Evolutionary conservation across 176 grass and related monocot genomes (phyloP).

Genomic region (Olyra latifolia): DNA sequence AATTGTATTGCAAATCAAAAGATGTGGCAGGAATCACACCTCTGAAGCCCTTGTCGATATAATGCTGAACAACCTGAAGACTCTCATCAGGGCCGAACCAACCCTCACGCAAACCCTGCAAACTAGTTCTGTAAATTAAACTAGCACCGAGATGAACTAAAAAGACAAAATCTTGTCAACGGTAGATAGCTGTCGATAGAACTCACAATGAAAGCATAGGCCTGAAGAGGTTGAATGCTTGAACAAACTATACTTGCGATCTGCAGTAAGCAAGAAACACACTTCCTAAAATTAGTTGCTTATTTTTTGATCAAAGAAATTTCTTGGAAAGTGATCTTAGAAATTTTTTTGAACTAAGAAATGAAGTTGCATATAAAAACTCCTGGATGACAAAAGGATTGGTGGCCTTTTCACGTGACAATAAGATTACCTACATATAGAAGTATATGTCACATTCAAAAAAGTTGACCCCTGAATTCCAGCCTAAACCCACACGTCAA

Average conservation of each 20-base stretch:
- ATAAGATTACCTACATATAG: neutral
- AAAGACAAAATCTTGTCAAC: neutral
- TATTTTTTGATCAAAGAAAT: too few relatives aligned
- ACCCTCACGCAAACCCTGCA: constrained; percentile 63
- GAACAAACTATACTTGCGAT: constrained; percentile 77
- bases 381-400: too few relatives aligned
- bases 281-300: neutral
- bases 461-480: neutral
- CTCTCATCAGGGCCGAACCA: constrained; percentile 49
- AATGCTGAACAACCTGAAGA: constrained; percentile 52
- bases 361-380: too few relatives aligned
- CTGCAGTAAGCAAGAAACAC: constrained; percentile 34
- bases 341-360: too few relatives aligned
- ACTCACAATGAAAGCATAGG: constrained; percentile 54
- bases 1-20: neutral
- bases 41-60: constrained; percentile 87
- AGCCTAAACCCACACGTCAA: neutral
- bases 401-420: neutral
- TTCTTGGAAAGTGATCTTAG: too few relatives aligned
- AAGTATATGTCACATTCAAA: neutral
- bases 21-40: constrained; percentile 39
- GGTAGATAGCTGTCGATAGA: neutral
- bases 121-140: constrained; percentile 24
- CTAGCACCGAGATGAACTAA: neutral
- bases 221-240: constrained; percentile 87